Conservation (phyloP, 176 grass and related monocot genomes). For the Miscanthus lutarioriparius region DNA sequence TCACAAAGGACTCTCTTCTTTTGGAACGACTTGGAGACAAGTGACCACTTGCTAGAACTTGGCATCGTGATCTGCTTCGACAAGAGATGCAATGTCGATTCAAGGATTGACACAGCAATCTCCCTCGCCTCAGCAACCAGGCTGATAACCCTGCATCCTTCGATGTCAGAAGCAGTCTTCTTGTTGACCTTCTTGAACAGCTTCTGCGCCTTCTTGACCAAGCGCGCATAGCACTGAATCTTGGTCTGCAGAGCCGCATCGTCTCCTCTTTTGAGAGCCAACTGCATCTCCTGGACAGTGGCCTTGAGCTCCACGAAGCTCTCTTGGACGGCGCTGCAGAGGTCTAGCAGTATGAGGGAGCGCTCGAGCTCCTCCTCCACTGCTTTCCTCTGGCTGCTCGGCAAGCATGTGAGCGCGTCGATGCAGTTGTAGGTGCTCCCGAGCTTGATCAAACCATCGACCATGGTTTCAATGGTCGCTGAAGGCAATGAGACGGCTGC, state of each 20-base stretch:
- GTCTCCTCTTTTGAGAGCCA: slow-evolving; percentile 37
- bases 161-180: neutral
- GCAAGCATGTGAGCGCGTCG: neutral
- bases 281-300: slow-evolving; percentile 25
- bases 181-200: neutral
- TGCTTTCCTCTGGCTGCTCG: slow-evolving; percentile 43
- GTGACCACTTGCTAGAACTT: slow-evolving; percentile 16
- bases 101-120: neutral
- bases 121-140: neutral
- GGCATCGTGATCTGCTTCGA: neutral
- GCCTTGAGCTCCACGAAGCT: slow-evolving; percentile 36
- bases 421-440: slow-evolving; percentile 21
- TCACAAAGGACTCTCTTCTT: neutral
- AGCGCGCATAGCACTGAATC: neutral
- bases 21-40: slow-evolving; percentile 14
- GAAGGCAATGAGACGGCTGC: slow-evolving; percentile 5
- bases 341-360: slow-evolving; percentile 46
- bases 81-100: neutral
- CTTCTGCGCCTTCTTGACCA: neutral
- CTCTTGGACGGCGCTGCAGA: slow-evolving; percentile 39
- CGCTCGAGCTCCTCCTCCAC: slow-evolving; percentile 49
- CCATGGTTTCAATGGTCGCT: neutral
- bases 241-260: slow-evolving; percentile 4
- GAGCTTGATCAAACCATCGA: slow-evolving; percentile 21
- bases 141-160: slow-evolving; percentile 3